Percentiles rank a stretch among this genome's conserved stretches.
phyloP scores from a whole-genome alignment of 257 asterid genomes.

The Fraxinus excelsior region DNA sequence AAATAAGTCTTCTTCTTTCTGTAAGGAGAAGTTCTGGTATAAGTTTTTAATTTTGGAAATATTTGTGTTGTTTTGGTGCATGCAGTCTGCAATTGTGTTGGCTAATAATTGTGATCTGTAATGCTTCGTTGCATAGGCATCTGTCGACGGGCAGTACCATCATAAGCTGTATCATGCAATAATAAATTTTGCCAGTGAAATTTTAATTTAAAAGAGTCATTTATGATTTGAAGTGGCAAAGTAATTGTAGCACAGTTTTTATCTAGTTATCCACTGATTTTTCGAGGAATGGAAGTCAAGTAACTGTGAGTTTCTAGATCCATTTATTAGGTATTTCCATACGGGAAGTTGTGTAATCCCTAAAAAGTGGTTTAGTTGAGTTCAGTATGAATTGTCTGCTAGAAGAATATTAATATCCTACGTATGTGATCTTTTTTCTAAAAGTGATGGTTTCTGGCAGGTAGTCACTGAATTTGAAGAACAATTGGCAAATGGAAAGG shows the following conservation, averaged over 20 bases:
- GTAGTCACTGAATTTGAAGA: conserved; percentile 77
- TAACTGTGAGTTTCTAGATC: not conserved
- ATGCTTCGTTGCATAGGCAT: not conserved
- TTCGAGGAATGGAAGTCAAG: not conserved
- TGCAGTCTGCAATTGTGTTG: not conserved
- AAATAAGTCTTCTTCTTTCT: not conserved
- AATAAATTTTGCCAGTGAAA: not conserved
- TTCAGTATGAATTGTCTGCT: conserved; percentile 6
- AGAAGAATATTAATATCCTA: not conserved
- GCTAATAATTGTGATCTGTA: not conserved
- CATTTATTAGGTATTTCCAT: not conserved
- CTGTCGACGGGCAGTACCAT: not conserved
- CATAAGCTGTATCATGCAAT: not conserved
- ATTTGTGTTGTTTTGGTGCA: not conserved
- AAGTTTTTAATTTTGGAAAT: not conserved
- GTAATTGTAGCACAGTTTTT: not conserved
- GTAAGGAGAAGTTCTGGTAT: not conserved
- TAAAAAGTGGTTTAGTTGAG: conserved; percentile 7
- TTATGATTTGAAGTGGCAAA: not conserved
- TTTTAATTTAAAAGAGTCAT: not conserved
- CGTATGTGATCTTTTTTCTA: conserved; percentile 11
- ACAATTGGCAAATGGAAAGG: conserved; percentile 66
- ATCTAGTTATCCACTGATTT: not conserved
- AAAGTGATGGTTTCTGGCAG: conserved; percentile 41
- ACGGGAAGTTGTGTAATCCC: conserved; percentile 8